Base-by-base conservation (phyloP, 306 rosid species). In the Aeschynomene evenia region DNA sequence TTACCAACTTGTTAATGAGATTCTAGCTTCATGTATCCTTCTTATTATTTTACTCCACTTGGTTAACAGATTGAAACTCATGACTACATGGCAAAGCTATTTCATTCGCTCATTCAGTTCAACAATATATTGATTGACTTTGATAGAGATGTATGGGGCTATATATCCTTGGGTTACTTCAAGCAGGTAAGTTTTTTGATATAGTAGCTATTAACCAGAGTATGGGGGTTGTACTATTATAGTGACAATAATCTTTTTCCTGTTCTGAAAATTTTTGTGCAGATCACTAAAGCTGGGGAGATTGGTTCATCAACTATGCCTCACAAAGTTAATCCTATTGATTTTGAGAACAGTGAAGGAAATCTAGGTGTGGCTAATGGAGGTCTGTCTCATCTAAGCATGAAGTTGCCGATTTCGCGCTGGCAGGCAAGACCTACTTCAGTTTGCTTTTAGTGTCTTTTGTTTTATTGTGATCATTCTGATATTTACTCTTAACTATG, bases 301-400 rank as follows among this genome's bases (percentile, higher is more conserved):
- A 89, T 89, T 73, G 93, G 96, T 45, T 89, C 93, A 8, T 89
- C 96, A 77, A 92, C 98, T 5, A 92, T 92, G 98, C 96, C 96
- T 75, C 98, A 92, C 84, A 89, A 89, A 80, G 98, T 92, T 29
- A 92, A 92, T 77, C 98, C 98, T 9, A 92, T 92, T 81, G 98
- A 92, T 85, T 92, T 89, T 83, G 98, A 92, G 75, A 92, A 87
- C 59, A 89, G 98, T 45, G 96, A 89, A 86, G 98, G 98, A 65
- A 92, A 89, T 81, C 87, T 92, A 63, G 98, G 96, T 9, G 82
- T 87, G 55, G 98, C 95, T 77, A 85, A 80, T 76, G 92, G 87
- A 69, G 74, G 78, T 52, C 79, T 89, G 13, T 83, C 96, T 70
- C 95, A 87, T 65, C 81, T 89, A 51, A 83, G 96, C 80, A 86